These are phyloP conservation scores for Lomentospora prolificans DNA, from an alignment of 2,329 filamentous ascomycete species.

Conservation along the genomic window DNA sequence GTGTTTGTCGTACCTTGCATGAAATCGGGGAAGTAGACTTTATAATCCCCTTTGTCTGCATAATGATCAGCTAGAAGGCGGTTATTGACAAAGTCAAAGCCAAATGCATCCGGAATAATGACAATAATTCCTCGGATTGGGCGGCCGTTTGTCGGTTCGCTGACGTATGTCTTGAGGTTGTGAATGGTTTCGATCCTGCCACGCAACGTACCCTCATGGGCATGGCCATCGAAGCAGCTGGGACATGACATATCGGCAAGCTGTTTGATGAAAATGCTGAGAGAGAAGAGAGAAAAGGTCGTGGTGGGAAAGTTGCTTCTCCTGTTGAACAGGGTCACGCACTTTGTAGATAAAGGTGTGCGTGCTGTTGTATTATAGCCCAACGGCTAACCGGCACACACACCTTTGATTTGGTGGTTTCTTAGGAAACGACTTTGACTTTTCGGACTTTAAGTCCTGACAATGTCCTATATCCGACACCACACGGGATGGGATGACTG, in stretches of 20 bases:
- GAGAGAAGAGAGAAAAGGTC: too few species aligned
- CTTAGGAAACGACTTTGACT: background rate
- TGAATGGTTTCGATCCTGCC: slow-evolving; percentile 36
- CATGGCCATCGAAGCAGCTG: slow-evolving; percentile 35
- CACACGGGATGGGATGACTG: too few species aligned
- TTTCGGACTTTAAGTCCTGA: background rate
- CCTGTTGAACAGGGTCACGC: too few species aligned
- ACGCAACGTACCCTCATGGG: slow-evolving; percentile 33
- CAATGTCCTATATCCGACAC: background rate
- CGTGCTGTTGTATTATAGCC: too few species aligned
- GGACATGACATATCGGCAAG: slow-evolving; percentile 30
- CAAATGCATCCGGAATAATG: slow-evolving; percentile 45
- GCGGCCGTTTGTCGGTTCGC: slow-evolving; percentile 21
- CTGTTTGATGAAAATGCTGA: too few species aligned
- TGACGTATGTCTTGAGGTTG: slow-evolving; percentile 37
- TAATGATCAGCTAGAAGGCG: slow-evolving; percentile 43
- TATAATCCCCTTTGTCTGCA: slow-evolving; percentile 37
- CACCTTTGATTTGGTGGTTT: too few species aligned
- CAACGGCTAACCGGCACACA: too few species aligned
- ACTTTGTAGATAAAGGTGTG: too few species aligned
- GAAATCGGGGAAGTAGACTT: slow-evolving; percentile 47
- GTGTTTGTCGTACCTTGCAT: slow-evolving; percentile 27
- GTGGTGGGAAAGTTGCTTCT: background rate
- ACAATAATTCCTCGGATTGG: slow-evolving; percentile 37
- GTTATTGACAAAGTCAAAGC: slow-evolving; percentile 43